phyloP scores from a whole-genome alignment of 1,284 basidiomycete genomes.

The Rugosomyces carneus region DNA sequence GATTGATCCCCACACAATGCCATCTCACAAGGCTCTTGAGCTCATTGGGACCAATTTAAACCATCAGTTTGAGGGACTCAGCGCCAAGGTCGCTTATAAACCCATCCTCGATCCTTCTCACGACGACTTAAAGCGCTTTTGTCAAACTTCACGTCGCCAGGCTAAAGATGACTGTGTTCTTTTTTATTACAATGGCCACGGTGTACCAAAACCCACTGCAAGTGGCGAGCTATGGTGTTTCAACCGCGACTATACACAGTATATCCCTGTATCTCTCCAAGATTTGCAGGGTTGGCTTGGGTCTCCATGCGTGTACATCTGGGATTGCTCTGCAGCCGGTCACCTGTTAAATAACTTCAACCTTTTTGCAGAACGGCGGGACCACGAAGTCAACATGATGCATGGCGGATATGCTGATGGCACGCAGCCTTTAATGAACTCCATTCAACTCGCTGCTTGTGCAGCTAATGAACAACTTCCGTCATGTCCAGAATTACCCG shows the following conservation, averaged over 20 bases:
- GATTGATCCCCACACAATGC: conserved; percentile 92
- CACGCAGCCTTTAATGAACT: conserved; percentile 76
- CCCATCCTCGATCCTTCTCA: conserved; percentile 92
- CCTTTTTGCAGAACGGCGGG: conserved; percentile 79
- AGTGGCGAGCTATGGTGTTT: conserved; percentile 99
- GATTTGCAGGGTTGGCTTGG: conserved; percentile 91
- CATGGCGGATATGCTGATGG: conserved; percentile 59
- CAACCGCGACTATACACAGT: conserved; percentile 96
- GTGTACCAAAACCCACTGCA: conserved; percentile 93
- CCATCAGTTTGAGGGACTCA: conserved; percentile 95
- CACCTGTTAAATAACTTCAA: conserved; percentile 92
- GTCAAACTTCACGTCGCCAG: conserved; percentile 77
- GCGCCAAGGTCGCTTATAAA: conserved; percentile 87
- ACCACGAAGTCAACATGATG: conserved; percentile 65
- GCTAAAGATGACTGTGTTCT: conserved; percentile 93
- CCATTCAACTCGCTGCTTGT: conserved; percentile 95
- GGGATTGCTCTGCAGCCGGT: conserved; percentile 97
- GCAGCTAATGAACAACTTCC: conserved; percentile 88
- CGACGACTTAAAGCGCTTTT: conserved; percentile 91
- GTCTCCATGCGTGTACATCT: conserved; percentile 95
- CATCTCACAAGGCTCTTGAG: conserved; percentile 83
- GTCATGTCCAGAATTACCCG: conserved; percentile 93
- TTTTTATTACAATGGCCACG: conserved; percentile 99
- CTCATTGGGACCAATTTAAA: conserved; percentile 89
- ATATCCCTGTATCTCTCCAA: conserved; percentile 93